These are phyloP conservation scores for Trichoderma harzianum DNA, from an alignment of 2,329 filamentous ascomycete genomes.

Conservation along the genomic window DNA sequence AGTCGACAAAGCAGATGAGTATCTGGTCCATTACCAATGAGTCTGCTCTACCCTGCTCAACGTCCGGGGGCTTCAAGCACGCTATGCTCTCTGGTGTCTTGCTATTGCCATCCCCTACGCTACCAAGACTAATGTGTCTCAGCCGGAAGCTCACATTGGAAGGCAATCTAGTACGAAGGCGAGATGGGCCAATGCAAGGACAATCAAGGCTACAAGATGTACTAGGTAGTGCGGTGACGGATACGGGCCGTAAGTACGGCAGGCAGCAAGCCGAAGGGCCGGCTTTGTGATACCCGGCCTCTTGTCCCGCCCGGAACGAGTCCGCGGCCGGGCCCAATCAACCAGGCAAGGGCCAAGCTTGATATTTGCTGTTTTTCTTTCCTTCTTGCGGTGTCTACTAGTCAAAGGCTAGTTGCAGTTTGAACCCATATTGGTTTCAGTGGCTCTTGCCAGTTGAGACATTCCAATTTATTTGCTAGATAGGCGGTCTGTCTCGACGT, in stretches of 20 bases:
- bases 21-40: not conserved
- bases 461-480: not conserved
- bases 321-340: not conserved
- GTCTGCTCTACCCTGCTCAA: not conserved
- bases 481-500: not conserved
- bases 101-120: not conserved
- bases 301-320: not conserved
- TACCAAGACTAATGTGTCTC: not conserved
- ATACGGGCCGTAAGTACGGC: not conserved
- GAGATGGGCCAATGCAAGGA: not conserved
- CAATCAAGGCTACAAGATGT: not conserved
- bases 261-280: not conserved
- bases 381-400: not conserved
- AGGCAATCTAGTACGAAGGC: not conserved
- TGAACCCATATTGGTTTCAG: not conserved
- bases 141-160: not conserved
- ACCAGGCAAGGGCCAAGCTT: not conserved
- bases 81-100: not conserved
- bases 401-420: not conserved
- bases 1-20: not conserved
- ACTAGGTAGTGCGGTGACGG: not conserved
- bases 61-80: not conserved
- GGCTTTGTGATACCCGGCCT: not conserved
- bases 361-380: not conserved
- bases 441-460: not conserved